Base-by-base conservation (phyloP, 768 basidiomycete species). In the Coprinopsis marcescibilis region DNA sequence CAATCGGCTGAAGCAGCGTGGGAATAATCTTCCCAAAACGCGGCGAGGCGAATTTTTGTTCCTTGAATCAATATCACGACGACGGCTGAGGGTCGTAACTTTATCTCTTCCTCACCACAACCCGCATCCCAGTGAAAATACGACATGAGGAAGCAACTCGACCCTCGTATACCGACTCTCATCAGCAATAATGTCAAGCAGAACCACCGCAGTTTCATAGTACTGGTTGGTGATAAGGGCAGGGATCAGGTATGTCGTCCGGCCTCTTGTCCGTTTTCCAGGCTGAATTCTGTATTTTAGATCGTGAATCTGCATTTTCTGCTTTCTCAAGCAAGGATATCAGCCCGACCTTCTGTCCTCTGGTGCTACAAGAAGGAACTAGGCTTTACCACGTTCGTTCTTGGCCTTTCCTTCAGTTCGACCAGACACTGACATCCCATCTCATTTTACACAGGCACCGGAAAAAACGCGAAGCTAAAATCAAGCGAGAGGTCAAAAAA, bases 291-390 rank as follows among this genome's bases (percentile, higher is more conserved):
- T 14, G 30, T 20, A 19, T 57, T 24, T 20, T 40, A 92, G 82
- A 80, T 95, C 42, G 94, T 97, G 45, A 98, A 98, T 63, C 73
- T 99, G 23, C 95, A 99, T 65, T 98, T 89, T 64, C 63, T 99
- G 37, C 78, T 99, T 14, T 92, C 92, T 0, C 94, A 97, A 63
- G 87, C 88, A 12, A 77, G 87, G 45, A 83, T 92, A 2, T 92
- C 89, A 17, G 86, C 90, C 3, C 75, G 92, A 13, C 92, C 92
- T 1, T 89, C 86, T 5, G 93, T 96, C 1, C 68, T 98, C 51
- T 99, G 96, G 96, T 96, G 93, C 57, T 99, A 99, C 75, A 98
- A 96, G 70, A 98, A 97, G 62, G 94, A 98, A 30, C 74, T 99
- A 0, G 95, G 94, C 0, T 99, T 99, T 60, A 93, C 92, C 7